Evolutionary conservation across 306 rosid genomes (phyloP).

Genomic region (Cercis canadensis): DNA sequence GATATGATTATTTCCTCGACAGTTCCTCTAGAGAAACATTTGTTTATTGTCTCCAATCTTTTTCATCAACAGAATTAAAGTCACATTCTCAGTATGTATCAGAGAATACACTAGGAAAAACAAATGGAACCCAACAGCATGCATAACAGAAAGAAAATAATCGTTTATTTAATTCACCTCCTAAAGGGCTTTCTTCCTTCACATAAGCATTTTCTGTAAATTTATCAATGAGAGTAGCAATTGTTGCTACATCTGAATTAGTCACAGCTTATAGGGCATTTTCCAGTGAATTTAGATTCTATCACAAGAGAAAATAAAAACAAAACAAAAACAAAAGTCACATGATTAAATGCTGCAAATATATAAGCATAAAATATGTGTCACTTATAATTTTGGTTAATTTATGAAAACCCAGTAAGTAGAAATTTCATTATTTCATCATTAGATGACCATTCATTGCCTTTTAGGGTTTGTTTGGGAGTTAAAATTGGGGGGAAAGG

Average conservation of each 20-base stretch:
- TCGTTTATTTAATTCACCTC: constrained; percentile 2
- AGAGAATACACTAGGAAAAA: background rate
- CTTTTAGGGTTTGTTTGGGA: too few relatives aligned
- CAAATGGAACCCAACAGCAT: background rate
- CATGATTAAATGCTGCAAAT: too few relatives aligned
- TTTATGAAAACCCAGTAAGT: too few relatives aligned
- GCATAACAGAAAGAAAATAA: too few relatives aligned
- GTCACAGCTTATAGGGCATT: constrained; percentile 20
- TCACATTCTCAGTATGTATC: background rate
- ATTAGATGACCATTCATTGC: too few relatives aligned
- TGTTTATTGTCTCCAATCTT: constrained; percentile 37
- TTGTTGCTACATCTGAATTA: constrained; percentile 21
- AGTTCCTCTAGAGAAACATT: constrained; percentile 39
- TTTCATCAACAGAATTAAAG: background rate
- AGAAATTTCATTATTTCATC: too few relatives aligned
- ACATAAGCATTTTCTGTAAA: constrained; percentile 19
- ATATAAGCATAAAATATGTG: too few relatives aligned
- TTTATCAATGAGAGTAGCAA: background rate
- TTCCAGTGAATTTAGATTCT: constrained; percentile 41
- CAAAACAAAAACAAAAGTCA: too few relatives aligned
- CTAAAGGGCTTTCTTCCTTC: constrained; percentile 21
- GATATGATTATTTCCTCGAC: constrained; percentile 41
- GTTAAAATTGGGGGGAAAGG: too few relatives aligned
- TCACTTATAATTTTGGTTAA: too few relatives aligned
- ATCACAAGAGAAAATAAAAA: background rate